Conservation (phyloP, 1,284 basidiomycete genomes). For the Leccinum griseonigrum region DNA sequence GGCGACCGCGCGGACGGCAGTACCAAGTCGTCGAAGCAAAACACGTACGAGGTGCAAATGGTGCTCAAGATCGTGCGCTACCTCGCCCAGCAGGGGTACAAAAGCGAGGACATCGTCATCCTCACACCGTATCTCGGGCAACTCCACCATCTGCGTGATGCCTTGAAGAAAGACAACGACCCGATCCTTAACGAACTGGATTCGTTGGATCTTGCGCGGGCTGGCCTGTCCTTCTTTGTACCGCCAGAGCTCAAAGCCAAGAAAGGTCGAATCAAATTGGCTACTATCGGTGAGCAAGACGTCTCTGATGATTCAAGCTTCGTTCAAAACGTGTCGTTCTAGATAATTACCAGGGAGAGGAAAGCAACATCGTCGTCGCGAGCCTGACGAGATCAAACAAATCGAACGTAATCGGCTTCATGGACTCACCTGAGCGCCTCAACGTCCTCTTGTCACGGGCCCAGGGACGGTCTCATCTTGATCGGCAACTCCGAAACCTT, state of each 20-base stretch:
- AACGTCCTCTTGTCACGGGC: constrained; percentile 63
- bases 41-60: constrained; percentile 54
- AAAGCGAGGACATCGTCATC: constrained; percentile 53
- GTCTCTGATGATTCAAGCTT: background rate
- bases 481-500: constrained; percentile 60
- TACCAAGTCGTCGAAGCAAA: constrained; percentile 53
- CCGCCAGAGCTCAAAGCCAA: constrained; percentile 27
- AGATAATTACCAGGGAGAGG: constrained; percentile 67
- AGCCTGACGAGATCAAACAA: constrained; percentile 56
- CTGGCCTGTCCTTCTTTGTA: constrained; percentile 41
- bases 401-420: constrained; percentile 56
- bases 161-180: constrained; percentile 48
- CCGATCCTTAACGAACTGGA: constrained; percentile 62
- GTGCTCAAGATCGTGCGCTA: constrained; percentile 63
- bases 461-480: constrained; percentile 53
- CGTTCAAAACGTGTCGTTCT: background rate
- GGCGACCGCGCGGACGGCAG: constrained; percentile 42
- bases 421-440: constrained; percentile 57
- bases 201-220: constrained; percentile 37
- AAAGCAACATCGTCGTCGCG: constrained; percentile 58
- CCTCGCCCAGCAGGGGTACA: constrained; percentile 63
- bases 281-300: constrained; percentile 50
- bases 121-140: constrained; percentile 69
- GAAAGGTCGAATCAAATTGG: constrained; percentile 45
- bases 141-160: constrained; percentile 44